Base-by-base conservation (phyloP, 371 early-diverging fungal species). In the Parasitella parasitica region DNA sequence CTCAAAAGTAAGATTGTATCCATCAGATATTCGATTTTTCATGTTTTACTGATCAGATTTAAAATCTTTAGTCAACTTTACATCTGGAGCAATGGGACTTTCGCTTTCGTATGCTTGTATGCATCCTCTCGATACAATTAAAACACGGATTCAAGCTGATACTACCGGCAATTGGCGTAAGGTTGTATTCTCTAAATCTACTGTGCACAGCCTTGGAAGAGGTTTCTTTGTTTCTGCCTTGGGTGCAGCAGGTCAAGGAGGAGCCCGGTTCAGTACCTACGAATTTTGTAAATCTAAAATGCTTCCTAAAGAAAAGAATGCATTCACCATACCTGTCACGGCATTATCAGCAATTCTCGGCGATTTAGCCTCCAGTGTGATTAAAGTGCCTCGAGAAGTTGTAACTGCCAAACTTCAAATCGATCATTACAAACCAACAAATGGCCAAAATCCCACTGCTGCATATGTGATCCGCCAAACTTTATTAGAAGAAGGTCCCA, bases 301-400 rank as follows among this genome's bases (percentile, higher is more conserved):
- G 58, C 65, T 86, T 36, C 82, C 80, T 9, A 68, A 63, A 43
- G 55, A 67, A 53, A 68, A 70, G 35, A 67, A 60, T 16, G 57
- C 46, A 37, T 39, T 39, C 50, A 65, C 66, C 4, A 81, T 86
- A 48, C 84, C 87, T 22, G 86, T 86, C 6, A 87, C 89, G 6
- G 89, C 91, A 32, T 59, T 91, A 35, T 86, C 92, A 28, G 93
- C 93, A 18, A 83, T 90, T 8, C 67, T 89, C 11, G 91, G 91
- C 36, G 93, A 93, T 73, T 66, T 88, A 8, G 90, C 88, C 4
- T 90, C 90, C 0, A 86, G 87, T 51, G 85, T 91, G 18, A 86
- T 91, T 71, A 93, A 93, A 66, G 93, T 93, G 0, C 93, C 93
- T 13, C 81, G 93, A 24, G 93, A 93, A 66, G 91, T 93, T n/a